These are phyloP conservation scores for Brassica incana DNA, from an alignment of 345 rosid species.

Conservation along the genomic window DNA sequence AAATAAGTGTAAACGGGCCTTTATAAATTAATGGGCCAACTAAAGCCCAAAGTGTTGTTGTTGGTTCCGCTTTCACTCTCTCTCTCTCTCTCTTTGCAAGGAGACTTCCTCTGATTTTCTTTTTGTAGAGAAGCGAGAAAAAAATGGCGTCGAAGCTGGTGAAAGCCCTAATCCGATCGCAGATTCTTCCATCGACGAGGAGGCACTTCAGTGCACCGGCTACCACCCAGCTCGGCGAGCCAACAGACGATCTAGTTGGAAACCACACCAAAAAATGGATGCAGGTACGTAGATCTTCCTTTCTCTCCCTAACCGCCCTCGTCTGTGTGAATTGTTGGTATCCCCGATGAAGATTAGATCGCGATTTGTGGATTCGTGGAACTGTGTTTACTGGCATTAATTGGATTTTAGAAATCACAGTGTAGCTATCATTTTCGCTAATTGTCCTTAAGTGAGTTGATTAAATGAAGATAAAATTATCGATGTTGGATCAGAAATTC, in stretches of 20 bases:
- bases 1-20: background rate
- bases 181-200: constrained; percentile 44
- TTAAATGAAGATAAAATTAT: too few relatives aligned
- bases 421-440: background rate
- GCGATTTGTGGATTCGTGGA: background rate
- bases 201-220: constrained; percentile 52
- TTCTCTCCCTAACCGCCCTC: too few relatives aligned
- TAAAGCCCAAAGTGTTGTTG: constrained; percentile 3
- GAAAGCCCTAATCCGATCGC: constrained; percentile 51
- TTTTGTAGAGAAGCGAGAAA: background rate
- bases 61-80: background rate
- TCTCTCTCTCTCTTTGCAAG: background rate
- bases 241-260: constrained; percentile 39
- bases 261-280: constrained; percentile 92
- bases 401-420: constrained; percentile 1
- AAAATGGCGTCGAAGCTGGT: constrained; percentile 64
- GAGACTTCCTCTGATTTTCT: background rate
- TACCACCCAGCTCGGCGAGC: constrained; percentile 39
- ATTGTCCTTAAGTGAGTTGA: background rate
- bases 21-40: background rate
- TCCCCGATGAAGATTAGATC: background rate
- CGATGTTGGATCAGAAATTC: background rate
- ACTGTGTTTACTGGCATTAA: background rate
- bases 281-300: constrained; percentile 53
- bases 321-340: too few relatives aligned